These are phyloP conservation scores for Aureobasidium subglaciale DNA, from an alignment of 2,329 filamentous ascomycete species.

Conservation along the genomic window DNA sequence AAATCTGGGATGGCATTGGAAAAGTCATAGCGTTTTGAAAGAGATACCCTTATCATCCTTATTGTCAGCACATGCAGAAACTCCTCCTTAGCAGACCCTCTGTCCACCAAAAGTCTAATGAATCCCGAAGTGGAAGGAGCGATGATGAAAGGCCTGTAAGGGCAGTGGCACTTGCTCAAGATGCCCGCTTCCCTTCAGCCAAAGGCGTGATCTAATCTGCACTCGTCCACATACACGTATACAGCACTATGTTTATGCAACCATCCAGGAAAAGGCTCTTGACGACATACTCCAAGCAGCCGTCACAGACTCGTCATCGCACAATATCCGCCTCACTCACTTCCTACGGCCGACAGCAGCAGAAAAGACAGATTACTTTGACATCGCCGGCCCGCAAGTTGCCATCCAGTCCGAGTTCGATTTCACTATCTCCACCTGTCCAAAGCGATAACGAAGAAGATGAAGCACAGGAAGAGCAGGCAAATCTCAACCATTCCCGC, in stretches of 20 bases:
- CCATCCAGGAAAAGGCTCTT: not conserved
- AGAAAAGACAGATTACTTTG: not conserved
- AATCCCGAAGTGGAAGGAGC: not conserved
- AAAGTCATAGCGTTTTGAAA: constrained; percentile 11
- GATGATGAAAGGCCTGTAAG: not conserved
- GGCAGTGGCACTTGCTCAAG: not conserved
- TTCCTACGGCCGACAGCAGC: not conserved
- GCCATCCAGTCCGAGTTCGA: not conserved
- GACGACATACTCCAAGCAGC: not conserved
- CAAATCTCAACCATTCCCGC: not conserved
- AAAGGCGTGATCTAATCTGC: not conserved
- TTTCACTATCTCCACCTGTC: not conserved
- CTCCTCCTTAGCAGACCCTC: not conserved
- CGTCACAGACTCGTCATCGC: not conserved
- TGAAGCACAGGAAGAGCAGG: not conserved
- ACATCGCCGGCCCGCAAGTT: not conserved
- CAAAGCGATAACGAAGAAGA: not conserved
- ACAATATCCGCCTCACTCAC: not conserved
- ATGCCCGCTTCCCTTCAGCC: not conserved
- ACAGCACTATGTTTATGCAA: not conserved
- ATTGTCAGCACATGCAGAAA: not conserved
- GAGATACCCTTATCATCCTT: constrained; percentile 7
- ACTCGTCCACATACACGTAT: not conserved
- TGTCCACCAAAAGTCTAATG: too few species aligned
- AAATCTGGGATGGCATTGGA: not conserved